Base-by-base conservation (phyloP, 345 rosid genomes). In the Acer negundo region DNA sequence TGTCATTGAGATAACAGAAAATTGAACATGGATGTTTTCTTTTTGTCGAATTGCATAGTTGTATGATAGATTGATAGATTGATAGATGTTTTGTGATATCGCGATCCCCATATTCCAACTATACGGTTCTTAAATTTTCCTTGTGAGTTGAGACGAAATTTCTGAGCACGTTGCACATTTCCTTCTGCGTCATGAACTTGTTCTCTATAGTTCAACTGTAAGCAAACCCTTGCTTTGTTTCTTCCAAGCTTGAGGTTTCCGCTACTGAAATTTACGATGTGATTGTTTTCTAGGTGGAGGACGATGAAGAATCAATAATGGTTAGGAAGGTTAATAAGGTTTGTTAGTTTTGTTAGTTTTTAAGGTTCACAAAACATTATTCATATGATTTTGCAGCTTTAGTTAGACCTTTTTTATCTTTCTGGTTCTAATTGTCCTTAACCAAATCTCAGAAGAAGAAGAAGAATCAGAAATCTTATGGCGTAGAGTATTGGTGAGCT, bases 281-380 rank as follows among this genome's bases (percentile, higher is more conserved):
- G 38, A 10, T 40, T 71, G 23, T 38, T 63, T 78, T 59, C 69
- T 59, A 88, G 91, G 84, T 83, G 74, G 88, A 83, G 38, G 86
- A 79, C 16, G 88, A 80, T 70, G 90, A 86, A 44, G 85, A 83
- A 81, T 85, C 92, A 55, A 79, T 78, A 26, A 28, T 61, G 77
- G 84, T 82, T 20, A 77, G 81, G 78, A 85, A 80, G 75, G 82
- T 80, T 64, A 85, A 81, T 70, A 55, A 15, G 84, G 91, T 86
- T 35, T 7, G 65, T n/a, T 19, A 10, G n/a, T 53, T 53, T 16
- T 53, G 58, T 46, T 46, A 8, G 16, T 6, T 40, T 20, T 72
- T 56, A 12, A 68, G 62, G 1, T 66, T 67, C 16, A 10, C 1
- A 3, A 19, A 74, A 74, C 61, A 9, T 51, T 46, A 20, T 28